Base-by-base conservation (phyloP, 148 eudicot genomes). In the Agrostemma githago region DNA sequence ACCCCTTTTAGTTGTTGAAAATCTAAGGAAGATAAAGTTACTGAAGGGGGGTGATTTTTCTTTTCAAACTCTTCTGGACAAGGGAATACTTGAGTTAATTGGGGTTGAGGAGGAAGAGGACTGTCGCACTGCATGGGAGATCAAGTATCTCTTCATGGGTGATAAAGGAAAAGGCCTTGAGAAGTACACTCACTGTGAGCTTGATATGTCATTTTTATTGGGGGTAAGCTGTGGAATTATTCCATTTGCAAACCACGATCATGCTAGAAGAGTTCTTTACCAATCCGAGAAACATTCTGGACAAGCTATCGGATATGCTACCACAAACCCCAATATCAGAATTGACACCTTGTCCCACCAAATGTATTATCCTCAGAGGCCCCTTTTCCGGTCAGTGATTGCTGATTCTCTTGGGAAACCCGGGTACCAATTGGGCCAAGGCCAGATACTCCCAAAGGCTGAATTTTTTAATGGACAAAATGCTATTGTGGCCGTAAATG, bases 61-160 rank as follows among this genome's bases (percentile, higher is more conserved):
- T 43, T 95, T 95, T 74, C 87, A 88, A 60, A 79, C 87, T 16
- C 96, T 95, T 79, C 59, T 95, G 73, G 88, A 88, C 68, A 83
- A 84, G 75, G 97, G 98, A 26, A 76, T 95, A 62, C 78, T 95
- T 58, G 98, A 95, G 67, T 73, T 95, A 66, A 87, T 95, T 42
- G 98, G 98, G 56, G 59, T 88, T 12, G 98, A 95, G 74, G 98
- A 95, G 83, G 97, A 92, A 79, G 98, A 95, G 76, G 98, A 94
- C 58, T 94, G 98, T 64, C 69, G 74, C 54, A 88, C 92, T 58
- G 98, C 98, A 42, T 94, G 98, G 98, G 97, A 88, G 69, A 83
- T 90, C 16, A 82, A 86, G n/a, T 80, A 85, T 70, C 96, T 90
- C 54, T 85, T 88, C 9, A 76, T 56, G 76, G 92, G 82, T 56